Conservation (phyloP, 2,329 filamentous ascomycete species). For the Didymella pomorum region DNA sequence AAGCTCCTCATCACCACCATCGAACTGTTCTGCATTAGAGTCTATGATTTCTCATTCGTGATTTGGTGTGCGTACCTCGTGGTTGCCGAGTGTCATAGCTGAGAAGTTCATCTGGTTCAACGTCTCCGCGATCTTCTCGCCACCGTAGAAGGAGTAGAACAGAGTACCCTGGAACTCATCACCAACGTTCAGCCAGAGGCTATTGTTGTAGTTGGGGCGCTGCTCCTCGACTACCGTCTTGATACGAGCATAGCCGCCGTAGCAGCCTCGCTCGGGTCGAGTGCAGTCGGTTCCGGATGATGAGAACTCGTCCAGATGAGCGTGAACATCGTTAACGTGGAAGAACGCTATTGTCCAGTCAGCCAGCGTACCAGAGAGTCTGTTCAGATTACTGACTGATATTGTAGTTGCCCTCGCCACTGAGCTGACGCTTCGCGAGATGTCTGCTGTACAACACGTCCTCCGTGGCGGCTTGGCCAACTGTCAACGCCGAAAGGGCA, state of each 20-base stretch:
- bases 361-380: background rate
- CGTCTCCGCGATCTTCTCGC: constrained; percentile 72
- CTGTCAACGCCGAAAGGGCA: constrained; percentile 33
- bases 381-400: constrained; percentile 36
- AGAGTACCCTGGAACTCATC: constrained; percentile 75
- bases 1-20: constrained; percentile 69
- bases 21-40: constrained; percentile 54
- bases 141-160: constrained; percentile 72
- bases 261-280: constrained; percentile 64
- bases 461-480: constrained; percentile 30
- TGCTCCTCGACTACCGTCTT: constrained; percentile 67
- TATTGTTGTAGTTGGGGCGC: constrained; percentile 65
- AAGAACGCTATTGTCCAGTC: constrained; percentile 60
- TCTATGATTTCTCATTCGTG: background rate
- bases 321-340: constrained; percentile 74
- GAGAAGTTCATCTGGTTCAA: constrained; percentile 72
- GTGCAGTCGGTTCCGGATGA: constrained; percentile 69
- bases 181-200: constrained; percentile 70
- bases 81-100: constrained; percentile 73
- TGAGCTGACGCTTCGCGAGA: constrained; percentile 42
- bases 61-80: constrained; percentile 38
- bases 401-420: constrained; percentile 46
- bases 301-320: constrained; percentile 70
- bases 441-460: constrained; percentile 43
- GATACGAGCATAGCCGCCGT: constrained; percentile 70